Conservation (phyloP, 495 filamentous ascomycete genomes). For the Evansstolkia leycettana region DNA sequence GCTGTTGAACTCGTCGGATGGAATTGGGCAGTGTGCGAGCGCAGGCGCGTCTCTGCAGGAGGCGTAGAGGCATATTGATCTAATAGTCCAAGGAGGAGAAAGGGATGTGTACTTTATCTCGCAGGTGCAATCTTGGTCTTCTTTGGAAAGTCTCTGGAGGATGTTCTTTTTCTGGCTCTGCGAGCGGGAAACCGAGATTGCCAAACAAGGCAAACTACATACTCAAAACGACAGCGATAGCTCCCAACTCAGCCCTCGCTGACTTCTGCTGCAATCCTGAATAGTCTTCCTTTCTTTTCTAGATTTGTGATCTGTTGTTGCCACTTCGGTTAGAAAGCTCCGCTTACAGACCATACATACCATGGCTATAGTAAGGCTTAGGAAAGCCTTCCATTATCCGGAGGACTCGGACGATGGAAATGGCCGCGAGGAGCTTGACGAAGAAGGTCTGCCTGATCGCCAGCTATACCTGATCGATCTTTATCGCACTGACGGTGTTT, state of each 20-base stretch:
- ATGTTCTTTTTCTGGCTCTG: background rate
- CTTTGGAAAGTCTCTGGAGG: background rate
- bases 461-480: no score
- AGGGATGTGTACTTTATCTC: background rate
- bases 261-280: no score
- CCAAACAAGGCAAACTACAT: slow-evolving; percentile 27
- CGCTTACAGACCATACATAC: no score
- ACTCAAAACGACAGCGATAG: no score
- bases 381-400: slow-evolving; percentile 52
- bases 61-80: slow-evolving; percentile 6
- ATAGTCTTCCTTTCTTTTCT: no score
- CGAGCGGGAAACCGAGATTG: background rate
- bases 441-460: slow-evolving; percentile 37
- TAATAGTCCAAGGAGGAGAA: background rate
- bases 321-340: no score
- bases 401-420: slow-evolving; percentile 35
- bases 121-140: no score
- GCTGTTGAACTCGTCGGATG: slow-evolving; percentile 3
- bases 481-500: slow-evolving; percentile 8
- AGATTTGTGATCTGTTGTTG: no score
- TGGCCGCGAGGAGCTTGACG: slow-evolving; percentile 43
- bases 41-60: slow-evolving; percentile 9
- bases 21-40: slow-evolving; percentile 6
- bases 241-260: no score
- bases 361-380: slow-evolving; percentile 42